Evolutionary conservation across 139 green algal species (phyloP).

Genomic region (Coccomyxa sp.): DNA sequence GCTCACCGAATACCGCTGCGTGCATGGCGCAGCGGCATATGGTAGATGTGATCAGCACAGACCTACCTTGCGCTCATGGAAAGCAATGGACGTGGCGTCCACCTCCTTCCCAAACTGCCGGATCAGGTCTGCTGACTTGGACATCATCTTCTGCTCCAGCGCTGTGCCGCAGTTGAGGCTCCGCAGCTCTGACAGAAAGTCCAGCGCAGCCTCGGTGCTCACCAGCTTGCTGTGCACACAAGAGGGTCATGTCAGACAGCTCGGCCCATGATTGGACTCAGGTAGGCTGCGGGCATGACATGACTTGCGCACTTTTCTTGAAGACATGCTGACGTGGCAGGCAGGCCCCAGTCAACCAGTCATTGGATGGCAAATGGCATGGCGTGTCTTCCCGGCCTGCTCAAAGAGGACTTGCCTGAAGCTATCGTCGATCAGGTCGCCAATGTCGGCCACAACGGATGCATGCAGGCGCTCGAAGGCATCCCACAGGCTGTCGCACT

Average conservation of each 20-base stretch:
- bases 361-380: background rate
- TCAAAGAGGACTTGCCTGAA: conserved; percentile 48
- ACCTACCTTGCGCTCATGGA: conserved; percentile 15
- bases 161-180: conserved; percentile 76
- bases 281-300: too few relatives aligned
- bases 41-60: background rate
- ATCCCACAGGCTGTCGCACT: conserved; percentile 62
- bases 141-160: conserved; percentile 87
- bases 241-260: too few relatives aligned
- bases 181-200: conserved; percentile 90
- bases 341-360: too few relatives aligned
- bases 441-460: conserved; percentile 35
- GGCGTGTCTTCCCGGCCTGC: background rate
- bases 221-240: conserved; percentile 80
- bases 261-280: too few relatives aligned
- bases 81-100: conserved; percentile 25
- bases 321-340: background rate
- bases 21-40: too few relatives aligned
- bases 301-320: too few relatives aligned
- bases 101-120: conserved; percentile 86
- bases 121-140: conserved; percentile 86
- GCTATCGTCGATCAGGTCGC: conserved; percentile 88
- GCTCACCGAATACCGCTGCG: too few relatives aligned
- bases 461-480: conserved; percentile 78
- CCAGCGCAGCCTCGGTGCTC: conserved; percentile 77